phyloP scores from a whole-genome alignment of 2,329 filamentous ascomycete genomes.

The Alternaria metachromatica region DNA sequence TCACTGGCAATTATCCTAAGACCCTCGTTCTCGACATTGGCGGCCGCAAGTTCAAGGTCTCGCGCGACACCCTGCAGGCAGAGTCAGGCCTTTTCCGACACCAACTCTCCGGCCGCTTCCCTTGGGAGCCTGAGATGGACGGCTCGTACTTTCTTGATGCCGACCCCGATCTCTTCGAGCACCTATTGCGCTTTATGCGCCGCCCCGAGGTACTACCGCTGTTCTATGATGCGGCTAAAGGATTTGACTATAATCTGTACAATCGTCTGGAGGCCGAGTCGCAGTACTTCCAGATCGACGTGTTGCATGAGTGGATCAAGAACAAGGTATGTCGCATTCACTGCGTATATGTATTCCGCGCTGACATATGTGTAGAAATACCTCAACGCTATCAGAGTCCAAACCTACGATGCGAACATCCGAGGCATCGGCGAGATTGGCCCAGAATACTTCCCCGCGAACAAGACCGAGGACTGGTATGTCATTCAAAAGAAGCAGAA shows the following conservation, averaged over 20 bases:
- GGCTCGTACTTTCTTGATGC: constrained; percentile 51
- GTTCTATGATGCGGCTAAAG: constrained; percentile 39
- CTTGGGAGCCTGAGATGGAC: constrained; percentile 21
- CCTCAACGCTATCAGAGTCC: constrained; percentile 24
- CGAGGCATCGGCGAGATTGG: background rate
- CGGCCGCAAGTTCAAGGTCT: constrained; percentile 19
- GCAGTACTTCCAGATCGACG: constrained; percentile 41
- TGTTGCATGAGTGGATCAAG: constrained; percentile 42
- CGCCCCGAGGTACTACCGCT: constrained; percentile 32
- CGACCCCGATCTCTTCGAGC: constrained; percentile 44
- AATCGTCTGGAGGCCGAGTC: constrained; percentile 41
- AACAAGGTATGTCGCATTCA: background rate
- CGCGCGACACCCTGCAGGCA: constrained; percentile 4
- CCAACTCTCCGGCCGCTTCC: constrained; percentile 7
- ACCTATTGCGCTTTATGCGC: constrained; percentile 29
- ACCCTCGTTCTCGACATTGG: constrained; percentile 24
- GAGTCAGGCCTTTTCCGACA: constrained; percentile 16
- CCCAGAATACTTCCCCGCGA: background rate
- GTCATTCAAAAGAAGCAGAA: background rate
- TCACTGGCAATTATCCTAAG: background rate
- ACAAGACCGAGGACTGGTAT: constrained; percentile 3
- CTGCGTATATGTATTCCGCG: no score
- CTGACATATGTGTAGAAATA: constrained; percentile 19
- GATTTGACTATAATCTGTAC: constrained; percentile 48
- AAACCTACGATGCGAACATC: background rate